Conservation (phyloP, 169 alveolate genomes). For the Plasmodium cynomolgi region DNA sequence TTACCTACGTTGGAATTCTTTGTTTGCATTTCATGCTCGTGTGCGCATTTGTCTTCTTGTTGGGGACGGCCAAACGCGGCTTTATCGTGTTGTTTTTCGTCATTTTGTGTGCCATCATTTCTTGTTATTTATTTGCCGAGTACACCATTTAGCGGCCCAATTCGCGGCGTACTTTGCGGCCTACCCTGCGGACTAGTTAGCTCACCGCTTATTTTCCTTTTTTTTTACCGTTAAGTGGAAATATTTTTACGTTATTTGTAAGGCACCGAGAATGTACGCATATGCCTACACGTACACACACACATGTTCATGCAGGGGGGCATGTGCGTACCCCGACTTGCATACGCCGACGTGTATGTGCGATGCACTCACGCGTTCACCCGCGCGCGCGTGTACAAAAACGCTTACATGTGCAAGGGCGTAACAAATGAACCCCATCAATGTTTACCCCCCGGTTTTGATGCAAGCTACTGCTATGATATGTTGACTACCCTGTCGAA, state of each 20-base stretch:
- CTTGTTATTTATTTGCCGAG: not conserved
- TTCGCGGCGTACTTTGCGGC: too few species aligned
- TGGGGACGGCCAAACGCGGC: not conserved
- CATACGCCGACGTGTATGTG: not conserved
- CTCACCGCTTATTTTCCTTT: not conserved
- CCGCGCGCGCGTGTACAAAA: not conserved
- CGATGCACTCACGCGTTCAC: not conserved
- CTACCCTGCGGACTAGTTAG: not conserved
- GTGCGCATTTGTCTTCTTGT: slow-evolving; percentile 6
- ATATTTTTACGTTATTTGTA: slow-evolving; percentile 16
- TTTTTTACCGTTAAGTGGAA: not conserved
- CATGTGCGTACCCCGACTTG: not conserved
- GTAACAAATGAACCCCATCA: not conserved
- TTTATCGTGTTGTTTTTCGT: not conserved
- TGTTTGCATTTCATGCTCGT: slow-evolving; percentile 8
- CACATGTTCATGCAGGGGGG: not conserved
- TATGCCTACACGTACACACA: not conserved
- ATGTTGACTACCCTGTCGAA: not conserved
- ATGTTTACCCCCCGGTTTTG: not conserved
- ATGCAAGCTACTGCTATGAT: not conserved
- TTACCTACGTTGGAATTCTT: not conserved
- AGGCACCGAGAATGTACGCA: not conserved
- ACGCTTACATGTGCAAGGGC: not conserved
- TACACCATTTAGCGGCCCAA: not conserved
- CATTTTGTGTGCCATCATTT: not conserved